Evolutionary conservation across 805 yeast species (phyloP), one percentile per base, ranked within the genome.

Genomic region (Starmerella khaoyaiensis): DNA sequence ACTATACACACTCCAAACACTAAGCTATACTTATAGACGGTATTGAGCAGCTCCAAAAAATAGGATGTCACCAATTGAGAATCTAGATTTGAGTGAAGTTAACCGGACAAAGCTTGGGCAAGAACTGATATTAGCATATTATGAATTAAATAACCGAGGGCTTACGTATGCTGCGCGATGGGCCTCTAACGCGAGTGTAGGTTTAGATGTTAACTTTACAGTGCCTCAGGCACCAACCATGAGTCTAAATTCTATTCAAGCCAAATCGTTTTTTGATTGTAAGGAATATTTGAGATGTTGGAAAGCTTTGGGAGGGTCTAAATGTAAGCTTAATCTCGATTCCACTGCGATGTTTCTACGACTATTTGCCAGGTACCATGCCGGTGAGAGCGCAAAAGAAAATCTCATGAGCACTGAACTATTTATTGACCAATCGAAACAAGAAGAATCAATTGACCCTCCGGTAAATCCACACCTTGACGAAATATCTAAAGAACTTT

Each of bases 271-370:
- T 52, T 82, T 87, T 62, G 78, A 74, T 50, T 74, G 82, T 51
- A 76, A 79, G 49, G 97, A 90, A 57, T 87, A 76, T 53, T 87
- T 77, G 40, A 60, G 97, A 20, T 79, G 86, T 39, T 72, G 79
- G 4, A 62, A 65, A 47, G 66, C 65, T 11, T 60, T 90, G 40
- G 26, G 26, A 11, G 26, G 26, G 12, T 11, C 11, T 11, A 23
- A 23, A 23, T n/a, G n/a, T n/a, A n/a, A n/a, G n/a, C 26, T 23
- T n/a, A 63, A 74, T 3, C 27, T 36, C 15, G 48, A 46, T 21
- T 39, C 48, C 4, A 35, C 46, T 9, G 52, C 39, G 21, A 32
- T 58, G 22, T 90, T 86, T 51, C 56, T 84, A 24, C 61, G 72
- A 32, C 59, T 80, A 9, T 87, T 86, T 54, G 63, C 94, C 10